phyloP scores from a whole-genome alignment of 1,139 yeast genomes.

The Suhomyces panamericanus region DNA sequence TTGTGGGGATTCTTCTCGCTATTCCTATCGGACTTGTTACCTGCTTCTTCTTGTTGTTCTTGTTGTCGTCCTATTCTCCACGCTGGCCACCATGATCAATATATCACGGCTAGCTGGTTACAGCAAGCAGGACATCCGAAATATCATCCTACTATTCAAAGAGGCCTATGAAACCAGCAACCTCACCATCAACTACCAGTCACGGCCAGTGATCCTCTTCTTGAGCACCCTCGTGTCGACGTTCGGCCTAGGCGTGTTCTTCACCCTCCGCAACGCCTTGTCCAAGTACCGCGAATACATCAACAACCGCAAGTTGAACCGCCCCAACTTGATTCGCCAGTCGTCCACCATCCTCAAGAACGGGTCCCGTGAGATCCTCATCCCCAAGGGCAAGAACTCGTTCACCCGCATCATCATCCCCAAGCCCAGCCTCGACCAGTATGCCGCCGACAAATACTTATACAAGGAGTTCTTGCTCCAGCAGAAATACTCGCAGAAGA shows the following conservation, averaged over 20 bases:
- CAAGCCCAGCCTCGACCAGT: constrained; percentile 58
- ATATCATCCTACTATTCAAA: constrained; percentile 35
- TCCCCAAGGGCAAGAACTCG: constrained; percentile 50
- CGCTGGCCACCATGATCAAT: constrained; percentile 29
- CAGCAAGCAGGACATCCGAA: constrained; percentile 36
- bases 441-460: constrained; percentile 67
- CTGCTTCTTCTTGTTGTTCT: background rate
- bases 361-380: constrained; percentile 54
- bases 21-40: background rate
- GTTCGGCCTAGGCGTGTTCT: constrained; percentile 44
- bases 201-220: constrained; percentile 47
- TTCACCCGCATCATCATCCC: constrained; percentile 53
- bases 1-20: constrained; percentile 3
- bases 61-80: background rate
- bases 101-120: constrained; percentile 39
- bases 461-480: constrained; percentile 54
- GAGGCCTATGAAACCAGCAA: constrained; percentile 43
- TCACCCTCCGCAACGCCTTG: constrained; percentile 33
- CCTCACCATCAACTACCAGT: constrained; percentile 44
- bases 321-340: constrained; percentile 46
- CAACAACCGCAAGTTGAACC: constrained; percentile 25
- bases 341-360: constrained; percentile 48
- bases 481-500: constrained; percentile 35
- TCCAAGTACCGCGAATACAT: constrained; percentile 35
- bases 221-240: constrained; percentile 45